A percentile compares a stretch with the other conserved stretches of the same genome.
phyloP scores from a whole-genome alignment of 2,329 filamentous ascomycete genomes.

The Amesomyces nigricolor region DNA sequence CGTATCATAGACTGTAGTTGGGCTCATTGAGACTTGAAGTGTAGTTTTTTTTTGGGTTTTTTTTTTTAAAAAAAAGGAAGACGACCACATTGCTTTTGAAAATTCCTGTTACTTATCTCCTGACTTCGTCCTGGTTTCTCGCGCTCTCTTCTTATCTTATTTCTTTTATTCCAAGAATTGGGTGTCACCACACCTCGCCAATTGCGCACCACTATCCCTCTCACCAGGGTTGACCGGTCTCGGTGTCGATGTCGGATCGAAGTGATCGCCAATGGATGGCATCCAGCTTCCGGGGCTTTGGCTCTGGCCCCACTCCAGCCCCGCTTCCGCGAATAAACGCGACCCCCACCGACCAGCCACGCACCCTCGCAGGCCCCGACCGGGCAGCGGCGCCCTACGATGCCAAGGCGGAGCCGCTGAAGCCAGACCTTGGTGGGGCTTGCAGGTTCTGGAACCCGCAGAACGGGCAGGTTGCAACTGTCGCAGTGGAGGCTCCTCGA shows the following conservation, averaged over 20 bases:
- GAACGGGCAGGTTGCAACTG: background rate
- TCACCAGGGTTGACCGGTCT: slow-evolving; percentile 1
- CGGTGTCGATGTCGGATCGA: slow-evolving; percentile 15
- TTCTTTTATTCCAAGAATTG: too few species aligned
- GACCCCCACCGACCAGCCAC: background rate
- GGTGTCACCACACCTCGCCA: background rate
- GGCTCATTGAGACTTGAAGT: too few species aligned
- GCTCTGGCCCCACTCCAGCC: background rate
- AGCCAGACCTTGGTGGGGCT: slow-evolving; percentile 2
- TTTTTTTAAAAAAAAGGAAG: too few species aligned
- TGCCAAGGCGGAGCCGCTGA: slow-evolving; percentile 3
- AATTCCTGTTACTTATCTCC: background rate
- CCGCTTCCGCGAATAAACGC: slow-evolving; percentile 17
- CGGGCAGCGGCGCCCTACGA: background rate
- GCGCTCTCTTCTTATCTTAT: too few species aligned
- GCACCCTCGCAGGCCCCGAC: background rate
- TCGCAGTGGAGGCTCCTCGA: slow-evolving; percentile 5
- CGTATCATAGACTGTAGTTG: too few species aligned
- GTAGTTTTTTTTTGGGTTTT: too few species aligned
- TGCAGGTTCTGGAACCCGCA: slow-evolving; percentile 16
- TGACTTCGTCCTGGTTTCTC: too few species aligned
- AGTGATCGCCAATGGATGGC: slow-evolving; percentile 14
- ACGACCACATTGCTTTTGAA: background rate
- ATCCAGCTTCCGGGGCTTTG: slow-evolving; percentile 8
- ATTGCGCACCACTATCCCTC: background rate